Percentiles rank a stretch among this genome's conserved stretches.
phyloP scores from a whole-genome alignment of 2,329 filamentous ascomycete genomes.

The Fusarium mundagurra region DNA sequence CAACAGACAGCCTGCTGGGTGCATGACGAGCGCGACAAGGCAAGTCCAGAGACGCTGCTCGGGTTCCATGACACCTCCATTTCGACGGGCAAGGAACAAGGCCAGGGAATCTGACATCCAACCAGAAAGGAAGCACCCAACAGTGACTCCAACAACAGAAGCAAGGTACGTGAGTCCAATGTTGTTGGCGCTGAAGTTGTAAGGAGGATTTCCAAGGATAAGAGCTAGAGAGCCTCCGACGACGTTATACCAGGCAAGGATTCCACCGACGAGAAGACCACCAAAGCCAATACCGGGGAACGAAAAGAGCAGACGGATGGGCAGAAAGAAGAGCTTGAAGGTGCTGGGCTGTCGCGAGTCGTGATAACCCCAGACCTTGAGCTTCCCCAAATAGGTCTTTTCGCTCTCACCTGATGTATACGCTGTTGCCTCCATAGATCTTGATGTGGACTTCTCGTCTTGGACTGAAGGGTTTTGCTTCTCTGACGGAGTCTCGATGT shows the following conservation, averaged over 20 bases:
- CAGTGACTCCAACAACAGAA: not conserved
- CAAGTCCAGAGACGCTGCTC: conserved; percentile 41
- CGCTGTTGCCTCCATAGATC: not conserved
- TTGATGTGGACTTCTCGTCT: not conserved
- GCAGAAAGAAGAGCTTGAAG: conserved; percentile 32
- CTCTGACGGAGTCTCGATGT: not conserved
- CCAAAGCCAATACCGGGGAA: conserved; percentile 38
- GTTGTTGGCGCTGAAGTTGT: not conserved
- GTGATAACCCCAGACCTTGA: conserved; percentile 33
- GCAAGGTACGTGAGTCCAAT: conserved; percentile 2
- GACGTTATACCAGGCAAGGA: conserved; percentile 28
- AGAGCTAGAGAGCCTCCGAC: not conserved
- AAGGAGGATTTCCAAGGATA: not conserved
- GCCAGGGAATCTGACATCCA: conserved; percentile 36
- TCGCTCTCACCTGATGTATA: not conserved
- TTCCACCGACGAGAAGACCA: conserved; percentile 38
- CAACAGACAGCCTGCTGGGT: conserved; percentile 38
- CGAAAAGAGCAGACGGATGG: conserved; percentile 11
- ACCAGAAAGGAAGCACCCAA: conserved; percentile 21
- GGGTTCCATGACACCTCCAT: conserved; percentile 40
- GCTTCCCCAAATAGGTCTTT: conserved; percentile 24
- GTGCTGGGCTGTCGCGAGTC: conserved; percentile 31
- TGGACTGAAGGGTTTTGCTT: not conserved
- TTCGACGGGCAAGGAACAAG: conserved; percentile 32
- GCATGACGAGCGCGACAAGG: conserved; percentile 30